A percentile compares a stretch with the other conserved stretches of the same genome.
These are phyloP conservation scores for Hemileccinum impolitum DNA, from an alignment of 768 basidiomycete species.

Conservation along the genomic window DNA sequence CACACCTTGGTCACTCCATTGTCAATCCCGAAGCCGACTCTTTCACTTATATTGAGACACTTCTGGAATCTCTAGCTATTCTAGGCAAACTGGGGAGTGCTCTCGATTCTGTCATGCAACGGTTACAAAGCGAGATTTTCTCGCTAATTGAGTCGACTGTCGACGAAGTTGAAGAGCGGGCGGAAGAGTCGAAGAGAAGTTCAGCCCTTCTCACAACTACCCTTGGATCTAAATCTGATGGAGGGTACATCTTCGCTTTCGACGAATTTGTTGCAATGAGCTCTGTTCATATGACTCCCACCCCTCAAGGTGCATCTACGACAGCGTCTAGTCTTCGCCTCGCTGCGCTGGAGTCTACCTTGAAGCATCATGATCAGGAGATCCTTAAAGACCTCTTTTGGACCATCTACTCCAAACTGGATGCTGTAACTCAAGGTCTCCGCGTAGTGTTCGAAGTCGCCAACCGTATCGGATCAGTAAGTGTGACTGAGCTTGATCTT, in stretches of 20 bases:
- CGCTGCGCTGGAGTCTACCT: slow-evolving; percentile 68
- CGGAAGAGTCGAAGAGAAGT: slow-evolving; percentile 66
- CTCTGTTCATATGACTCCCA: slow-evolving; percentile 26
- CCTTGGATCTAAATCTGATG: slow-evolving; percentile 44
- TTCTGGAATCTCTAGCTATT: slow-evolving; percentile 90
- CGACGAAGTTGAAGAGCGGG: slow-evolving; percentile 89
- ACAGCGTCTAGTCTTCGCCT: slow-evolving; percentile 60
- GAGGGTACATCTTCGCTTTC: slow-evolving; percentile 48
- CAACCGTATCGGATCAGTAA: slow-evolving; percentile 84
- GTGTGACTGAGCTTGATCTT: slow-evolving; percentile 29
- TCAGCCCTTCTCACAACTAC: slow-evolving; percentile 36
- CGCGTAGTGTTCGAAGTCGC: slow-evolving; percentile 88
- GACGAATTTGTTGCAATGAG: slow-evolving; percentile 15
- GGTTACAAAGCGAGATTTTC: slow-evolving; percentile 81
- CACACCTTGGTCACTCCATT: slow-evolving; percentile 23
- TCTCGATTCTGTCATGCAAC: slow-evolving; percentile 79
- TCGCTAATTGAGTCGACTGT: slow-evolving; percentile 81
- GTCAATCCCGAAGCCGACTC: slow-evolving; percentile 88
- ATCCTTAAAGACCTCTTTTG: slow-evolving; percentile 90
- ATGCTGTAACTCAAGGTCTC: slow-evolving; percentile 89
- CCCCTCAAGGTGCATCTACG: slow-evolving; percentile 26
- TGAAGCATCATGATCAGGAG: slow-evolving; percentile 77
- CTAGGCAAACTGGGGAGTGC: slow-evolving; percentile 84
- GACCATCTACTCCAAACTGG: slow-evolving; percentile 94
- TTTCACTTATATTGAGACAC: slow-evolving; percentile 87